These are phyloP conservation scores for Collybiopsis luxurians DNA, from an alignment of 768 basidiomycete genomes.

Conservation along the genomic window DNA sequence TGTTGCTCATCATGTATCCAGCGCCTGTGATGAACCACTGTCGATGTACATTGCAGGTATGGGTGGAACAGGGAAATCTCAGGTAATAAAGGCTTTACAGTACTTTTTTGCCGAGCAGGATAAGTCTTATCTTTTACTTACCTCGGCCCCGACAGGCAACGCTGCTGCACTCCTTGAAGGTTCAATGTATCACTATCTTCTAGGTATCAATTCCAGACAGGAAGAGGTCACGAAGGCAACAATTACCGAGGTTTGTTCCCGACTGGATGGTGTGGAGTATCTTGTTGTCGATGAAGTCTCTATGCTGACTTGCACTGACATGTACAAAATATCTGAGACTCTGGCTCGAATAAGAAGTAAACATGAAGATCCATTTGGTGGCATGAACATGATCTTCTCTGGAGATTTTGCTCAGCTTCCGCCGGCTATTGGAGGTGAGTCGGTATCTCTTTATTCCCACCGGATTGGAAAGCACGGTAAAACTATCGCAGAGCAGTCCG, in stretches of 20 bases:
- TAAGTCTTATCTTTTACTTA: slow-evolving; percentile 10
- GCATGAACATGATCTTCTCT: slow-evolving; percentile 29
- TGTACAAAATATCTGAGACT: slow-evolving; percentile 22
- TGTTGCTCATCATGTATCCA: slow-evolving; percentile 23
- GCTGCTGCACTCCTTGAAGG: slow-evolving; percentile 21
- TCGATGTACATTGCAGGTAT: slow-evolving; percentile 32
- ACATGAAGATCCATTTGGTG: slow-evolving; percentile 19
- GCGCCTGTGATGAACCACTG: slow-evolving; percentile 15
- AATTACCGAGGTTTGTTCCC: slow-evolving; percentile 4
- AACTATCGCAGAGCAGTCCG: slow-evolving; percentile 11
- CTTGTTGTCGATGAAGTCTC: slow-evolving; percentile 33
- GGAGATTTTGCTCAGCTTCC: slow-evolving; percentile 36
- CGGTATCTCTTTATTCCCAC: slow-evolving; percentile 19
- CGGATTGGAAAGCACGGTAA: slow-evolving; percentile 1
- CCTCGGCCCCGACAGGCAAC: slow-evolving; percentile 20
- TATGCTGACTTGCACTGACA: slow-evolving; percentile 25
- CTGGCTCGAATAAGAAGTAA: slow-evolving; percentile 8
- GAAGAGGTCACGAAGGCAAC: background rate
- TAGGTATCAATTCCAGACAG: slow-evolving; percentile 15
- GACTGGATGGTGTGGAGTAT: slow-evolving; percentile 22
- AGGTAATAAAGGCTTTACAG: slow-evolving; percentile 25
- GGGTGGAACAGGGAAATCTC: slow-evolving; percentile 31
- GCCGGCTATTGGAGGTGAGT: slow-evolving; percentile 15
- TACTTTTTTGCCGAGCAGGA: slow-evolving; percentile 16
- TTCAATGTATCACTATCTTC: slow-evolving; percentile 22